Evolutionary conservation across 768 basidiomycete genomes (phyloP).

Genomic region (Mycena olivaceomarginata): DNA sequence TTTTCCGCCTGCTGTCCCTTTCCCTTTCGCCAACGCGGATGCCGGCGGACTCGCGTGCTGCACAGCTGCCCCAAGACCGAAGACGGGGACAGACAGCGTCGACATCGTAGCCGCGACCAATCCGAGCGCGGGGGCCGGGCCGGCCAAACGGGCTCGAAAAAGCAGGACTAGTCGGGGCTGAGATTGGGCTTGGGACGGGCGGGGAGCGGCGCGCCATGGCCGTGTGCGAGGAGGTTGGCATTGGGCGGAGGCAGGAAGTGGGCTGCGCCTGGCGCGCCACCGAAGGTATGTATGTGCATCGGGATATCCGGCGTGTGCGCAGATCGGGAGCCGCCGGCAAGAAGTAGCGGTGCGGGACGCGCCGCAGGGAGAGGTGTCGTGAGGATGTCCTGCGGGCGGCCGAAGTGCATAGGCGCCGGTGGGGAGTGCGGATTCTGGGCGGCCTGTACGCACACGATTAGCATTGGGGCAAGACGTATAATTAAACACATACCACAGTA

Average conservation of each 20-base stretch:
- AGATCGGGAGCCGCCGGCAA: not conserved
- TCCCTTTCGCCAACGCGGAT: too few species aligned
- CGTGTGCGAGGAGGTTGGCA: too few species aligned
- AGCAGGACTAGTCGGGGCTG: not conserved
- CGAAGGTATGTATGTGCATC: too few species aligned
- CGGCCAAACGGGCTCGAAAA: not conserved
- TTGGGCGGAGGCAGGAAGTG: not conserved
- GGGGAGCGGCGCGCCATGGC: too few species aligned
- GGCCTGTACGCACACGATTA: not conserved
- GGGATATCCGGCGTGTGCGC: not conserved
- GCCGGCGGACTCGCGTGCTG: too few species aligned
- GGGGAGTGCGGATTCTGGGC: not conserved
- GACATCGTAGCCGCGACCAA: not conserved
- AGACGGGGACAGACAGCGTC: not conserved
- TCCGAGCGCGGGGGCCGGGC: conserved; percentile 8
- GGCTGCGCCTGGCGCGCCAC: not conserved
- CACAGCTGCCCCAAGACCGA: too few species aligned
- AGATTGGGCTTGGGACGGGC: not conserved
- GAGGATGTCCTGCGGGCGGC: conserved; percentile 17
- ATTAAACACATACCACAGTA: not conserved
- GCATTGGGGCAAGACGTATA: not conserved
- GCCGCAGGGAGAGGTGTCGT: not conserved
- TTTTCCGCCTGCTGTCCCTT: too few species aligned
- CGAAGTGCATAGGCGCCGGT: conserved; percentile 12
- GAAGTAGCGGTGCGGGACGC: not conserved